Percentiles rank a stretch among this genome's conserved stretches.
phyloP scores from a whole-genome alignment of 352 stramenopile genomes.

The Phytophthora syringae region DNA sequence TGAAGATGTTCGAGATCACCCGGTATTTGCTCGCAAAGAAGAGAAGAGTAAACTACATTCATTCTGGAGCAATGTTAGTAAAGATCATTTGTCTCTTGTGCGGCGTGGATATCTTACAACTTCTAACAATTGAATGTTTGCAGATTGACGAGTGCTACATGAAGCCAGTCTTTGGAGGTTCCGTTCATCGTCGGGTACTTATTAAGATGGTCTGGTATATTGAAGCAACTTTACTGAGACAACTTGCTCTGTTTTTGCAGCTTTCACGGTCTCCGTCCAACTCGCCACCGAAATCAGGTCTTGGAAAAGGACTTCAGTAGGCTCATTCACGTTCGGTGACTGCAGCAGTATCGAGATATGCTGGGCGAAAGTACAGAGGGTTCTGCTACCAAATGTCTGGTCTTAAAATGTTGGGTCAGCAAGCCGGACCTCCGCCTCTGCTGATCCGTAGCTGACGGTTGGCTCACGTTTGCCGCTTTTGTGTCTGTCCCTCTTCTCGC shows the following conservation, averaged over 20 bases:
- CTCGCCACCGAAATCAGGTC: slow-evolving; percentile 2
- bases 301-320: slow-evolving; percentile 17
- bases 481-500: slow-evolving; percentile 30
- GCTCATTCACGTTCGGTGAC: neutral
- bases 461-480: slow-evolving; percentile 7
- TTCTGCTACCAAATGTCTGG: neutral
- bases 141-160: slow-evolving; percentile 74
- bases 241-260: neutral
- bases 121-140: too few species aligned
- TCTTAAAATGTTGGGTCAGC: slow-evolving; percentile 21
- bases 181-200: slow-evolving; percentile 33
- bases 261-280: slow-evolving; percentile 2
- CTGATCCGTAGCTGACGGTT: slow-evolving; percentile 1
- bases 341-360: neutral
- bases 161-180: slow-evolving; percentile 72
- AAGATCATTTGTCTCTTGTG: too few species aligned
- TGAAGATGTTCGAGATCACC: slow-evolving; percentile 32
- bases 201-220: too few species aligned
- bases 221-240: neutral
- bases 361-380: neutral
- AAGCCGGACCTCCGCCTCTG: slow-evolving; percentile 21
- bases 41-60: slow-evolving; percentile 50
- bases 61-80: slow-evolving; percentile 68
- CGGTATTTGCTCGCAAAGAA: slow-evolving; percentile 28
- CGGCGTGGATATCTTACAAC: too few species aligned